Conservation (phyloP, 2,329 filamentous ascomycete species). For the Trichoderma breve region DNA sequence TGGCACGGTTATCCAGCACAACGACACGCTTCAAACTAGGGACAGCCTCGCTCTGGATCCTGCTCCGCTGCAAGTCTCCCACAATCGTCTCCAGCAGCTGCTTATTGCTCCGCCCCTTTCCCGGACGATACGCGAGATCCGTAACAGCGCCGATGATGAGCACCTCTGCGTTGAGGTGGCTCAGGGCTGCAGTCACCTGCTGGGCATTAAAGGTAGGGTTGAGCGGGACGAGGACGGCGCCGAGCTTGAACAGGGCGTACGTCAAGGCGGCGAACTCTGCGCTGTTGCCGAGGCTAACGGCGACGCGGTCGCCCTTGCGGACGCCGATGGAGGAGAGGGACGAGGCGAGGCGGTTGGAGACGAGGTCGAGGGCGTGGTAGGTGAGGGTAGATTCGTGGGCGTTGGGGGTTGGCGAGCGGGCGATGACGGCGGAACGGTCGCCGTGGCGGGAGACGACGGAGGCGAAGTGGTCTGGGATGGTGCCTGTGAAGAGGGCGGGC, state of each 20-base stretch:
- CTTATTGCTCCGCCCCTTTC: conserved; percentile 53
- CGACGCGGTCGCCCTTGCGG: conserved; percentile 78
- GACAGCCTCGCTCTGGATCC: conserved; percentile 43
- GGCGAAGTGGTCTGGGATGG: conserved; percentile 71
- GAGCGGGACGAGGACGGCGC: conserved; percentile 88
- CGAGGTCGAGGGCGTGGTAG: conserved; percentile 70
- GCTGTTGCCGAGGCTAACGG: conserved; percentile 81
- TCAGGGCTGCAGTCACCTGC: conserved; percentile 76
- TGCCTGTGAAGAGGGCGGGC: conserved; percentile 65
- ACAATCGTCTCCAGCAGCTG: conserved; percentile 46
- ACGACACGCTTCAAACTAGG: conserved; percentile 71
- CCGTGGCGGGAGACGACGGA: conserved; percentile 62
- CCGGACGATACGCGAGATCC: conserved; percentile 68
- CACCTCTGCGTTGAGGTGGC: conserved; percentile 69
- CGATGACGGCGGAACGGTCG: conserved; percentile 59
- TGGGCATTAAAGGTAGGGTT: conserved; percentile 83
- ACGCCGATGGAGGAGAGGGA: conserved; percentile 71
- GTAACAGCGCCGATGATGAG: conserved; percentile 86
- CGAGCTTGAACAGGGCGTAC: conserved; percentile 90
- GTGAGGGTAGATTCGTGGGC: conserved; percentile 66
- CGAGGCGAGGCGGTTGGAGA: conserved; percentile 72
- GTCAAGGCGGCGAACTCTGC: conserved; percentile 80
- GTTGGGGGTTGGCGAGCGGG: conserved; percentile 42
- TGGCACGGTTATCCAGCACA: conserved; percentile 71
- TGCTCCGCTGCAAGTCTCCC: conserved; percentile 34